Percentiles rank a stretch among this genome's conserved stretches.
phyloP scores from a whole-genome alignment of 805 yeast genomes.

The Dipodascus albidus region DNA sequence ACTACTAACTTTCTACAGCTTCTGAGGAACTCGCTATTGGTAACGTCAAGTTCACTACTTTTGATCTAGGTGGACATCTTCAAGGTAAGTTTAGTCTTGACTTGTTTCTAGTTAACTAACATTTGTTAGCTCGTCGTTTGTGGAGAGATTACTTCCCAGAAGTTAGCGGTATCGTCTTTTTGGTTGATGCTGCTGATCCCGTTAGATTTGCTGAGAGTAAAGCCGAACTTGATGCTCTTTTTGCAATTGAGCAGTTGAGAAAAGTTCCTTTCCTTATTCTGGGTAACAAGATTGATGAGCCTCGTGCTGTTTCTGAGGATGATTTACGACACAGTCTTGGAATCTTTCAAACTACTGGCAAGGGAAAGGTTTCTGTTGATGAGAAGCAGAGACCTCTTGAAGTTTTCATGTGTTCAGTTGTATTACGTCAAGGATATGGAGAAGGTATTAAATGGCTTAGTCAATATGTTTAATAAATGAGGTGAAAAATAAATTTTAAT shows the following conservation, averaged over 20 bases:
- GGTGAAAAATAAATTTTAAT: background rate
- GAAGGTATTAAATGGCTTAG: slow-evolving; percentile 98
- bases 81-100: slow-evolving; percentile 31
- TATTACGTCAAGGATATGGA: slow-evolving; percentile 97
- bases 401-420: slow-evolving; percentile 94
- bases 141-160: slow-evolving; percentile 99
- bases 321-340: slow-evolving; percentile 88
- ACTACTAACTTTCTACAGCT: slow-evolving; percentile 29
- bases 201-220: slow-evolving; percentile 91
- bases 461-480: slow-evolving; percentile 67
- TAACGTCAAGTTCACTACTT: slow-evolving; percentile 91
- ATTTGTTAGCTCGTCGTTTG: slow-evolving; percentile 69
- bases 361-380: slow-evolving; percentile 56
- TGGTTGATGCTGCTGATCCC: slow-evolving; percentile 95
- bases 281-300: slow-evolving; percentile 94
- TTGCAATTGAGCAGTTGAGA: slow-evolving; percentile 82
- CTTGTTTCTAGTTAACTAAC: background rate
- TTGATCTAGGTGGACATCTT: slow-evolving; percentile 96
- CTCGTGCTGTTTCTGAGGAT: slow-evolving; percentile 88
- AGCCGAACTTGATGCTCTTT: slow-evolving; percentile 86
- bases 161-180: slow-evolving; percentile 92
- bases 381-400: slow-evolving; percentile 84
- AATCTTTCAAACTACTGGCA: slow-evolving; percentile 82
- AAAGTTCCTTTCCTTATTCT: slow-evolving; percentile 85
- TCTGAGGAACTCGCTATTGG: slow-evolving; percentile 97